phyloP scores from a whole-genome alignment of 345 rosid genomes.

The Litchi chinensis region DNA sequence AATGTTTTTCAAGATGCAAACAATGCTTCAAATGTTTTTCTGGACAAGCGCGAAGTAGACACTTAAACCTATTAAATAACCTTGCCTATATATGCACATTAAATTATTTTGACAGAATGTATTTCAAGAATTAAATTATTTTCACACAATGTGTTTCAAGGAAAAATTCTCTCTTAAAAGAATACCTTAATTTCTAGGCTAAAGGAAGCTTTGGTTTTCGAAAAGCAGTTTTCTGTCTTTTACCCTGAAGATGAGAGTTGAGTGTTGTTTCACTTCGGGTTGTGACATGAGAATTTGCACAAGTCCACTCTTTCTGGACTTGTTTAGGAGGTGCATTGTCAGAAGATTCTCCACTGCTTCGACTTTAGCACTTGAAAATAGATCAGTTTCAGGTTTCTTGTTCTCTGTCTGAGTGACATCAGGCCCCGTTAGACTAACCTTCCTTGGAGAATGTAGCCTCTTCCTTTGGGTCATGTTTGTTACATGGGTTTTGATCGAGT shows the following conservation, averaged over 20 bases:
- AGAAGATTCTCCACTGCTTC: not conserved
- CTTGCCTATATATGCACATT: too few relatives aligned
- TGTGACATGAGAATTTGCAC: constrained; percentile 32
- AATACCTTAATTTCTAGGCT: too few relatives aligned
- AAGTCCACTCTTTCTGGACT: too few relatives aligned
- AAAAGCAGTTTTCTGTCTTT: constrained; percentile 20
- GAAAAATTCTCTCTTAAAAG: too few relatives aligned
- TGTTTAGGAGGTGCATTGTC: constrained; percentile 7
- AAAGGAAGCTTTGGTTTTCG: not conserved
- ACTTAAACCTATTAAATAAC: too few relatives aligned
- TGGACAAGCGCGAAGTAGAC: too few relatives aligned
- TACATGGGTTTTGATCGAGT: too few relatives aligned
- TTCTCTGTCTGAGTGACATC: constrained; percentile 3
- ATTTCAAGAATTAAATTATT: too few relatives aligned
- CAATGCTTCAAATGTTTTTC: not conserved
- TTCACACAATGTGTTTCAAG: too few relatives aligned
- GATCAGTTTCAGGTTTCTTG: not conserved
- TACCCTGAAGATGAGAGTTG: constrained; percentile 34
- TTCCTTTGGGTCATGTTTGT: too few relatives aligned
- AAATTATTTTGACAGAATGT: too few relatives aligned
- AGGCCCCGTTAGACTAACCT: constrained; percentile 17
- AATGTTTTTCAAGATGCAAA: too few relatives aligned
- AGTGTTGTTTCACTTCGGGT: constrained; percentile 15
- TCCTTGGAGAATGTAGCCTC: not conserved
- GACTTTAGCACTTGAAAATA: not conserved